Percentiles rank a stretch among this genome's conserved stretches.
These are phyloP conservation scores for Penicillium nordicum DNA, from an alignment of 2,329 filamentous ascomycete species.

Conservation along the genomic window DNA sequence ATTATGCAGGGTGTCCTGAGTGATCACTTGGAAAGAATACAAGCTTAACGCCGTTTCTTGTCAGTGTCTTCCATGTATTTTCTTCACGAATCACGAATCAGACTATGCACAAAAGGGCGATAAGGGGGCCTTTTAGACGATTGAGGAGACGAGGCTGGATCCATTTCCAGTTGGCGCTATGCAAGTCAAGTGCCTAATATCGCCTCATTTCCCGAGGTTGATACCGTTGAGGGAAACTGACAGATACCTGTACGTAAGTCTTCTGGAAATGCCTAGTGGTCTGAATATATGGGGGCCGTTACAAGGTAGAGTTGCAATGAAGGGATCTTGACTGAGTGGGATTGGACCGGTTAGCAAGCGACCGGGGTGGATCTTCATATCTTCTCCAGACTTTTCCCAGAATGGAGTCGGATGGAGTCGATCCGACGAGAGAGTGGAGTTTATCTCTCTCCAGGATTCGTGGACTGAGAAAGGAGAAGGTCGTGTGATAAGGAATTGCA, in stretches of 20 bases:
- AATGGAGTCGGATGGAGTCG: too few species aligned
- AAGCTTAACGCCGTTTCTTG: too few species aligned
- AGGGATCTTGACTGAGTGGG: background rate
- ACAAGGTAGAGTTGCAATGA: conserved; percentile 12
- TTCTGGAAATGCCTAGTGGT: background rate
- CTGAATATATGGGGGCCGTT: conserved; percentile 1
- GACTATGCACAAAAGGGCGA: too few species aligned
- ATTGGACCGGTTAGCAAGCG: conserved; percentile 5
- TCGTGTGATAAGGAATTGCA: background rate
- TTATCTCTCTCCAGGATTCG: background rate
- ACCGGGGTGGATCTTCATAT: conserved; percentile 3
- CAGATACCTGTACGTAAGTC: background rate
- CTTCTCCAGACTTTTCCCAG: too few species aligned
- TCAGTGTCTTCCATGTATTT: too few species aligned
- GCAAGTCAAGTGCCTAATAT: background rate
- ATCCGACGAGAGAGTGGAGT: background rate
- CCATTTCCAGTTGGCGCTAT: background rate
- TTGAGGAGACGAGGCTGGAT: background rate
- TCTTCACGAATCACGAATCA: too few species aligned
- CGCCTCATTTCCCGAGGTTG: background rate
- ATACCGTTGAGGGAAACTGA: background rate
- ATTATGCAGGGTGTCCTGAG: too few species aligned
- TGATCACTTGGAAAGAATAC: too few species aligned
- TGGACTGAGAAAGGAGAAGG: background rate
- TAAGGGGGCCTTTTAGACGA: too few species aligned